Conservation (phyloP, 192 early-diverging fungal species). For the Coemansia interrupta region DNA sequence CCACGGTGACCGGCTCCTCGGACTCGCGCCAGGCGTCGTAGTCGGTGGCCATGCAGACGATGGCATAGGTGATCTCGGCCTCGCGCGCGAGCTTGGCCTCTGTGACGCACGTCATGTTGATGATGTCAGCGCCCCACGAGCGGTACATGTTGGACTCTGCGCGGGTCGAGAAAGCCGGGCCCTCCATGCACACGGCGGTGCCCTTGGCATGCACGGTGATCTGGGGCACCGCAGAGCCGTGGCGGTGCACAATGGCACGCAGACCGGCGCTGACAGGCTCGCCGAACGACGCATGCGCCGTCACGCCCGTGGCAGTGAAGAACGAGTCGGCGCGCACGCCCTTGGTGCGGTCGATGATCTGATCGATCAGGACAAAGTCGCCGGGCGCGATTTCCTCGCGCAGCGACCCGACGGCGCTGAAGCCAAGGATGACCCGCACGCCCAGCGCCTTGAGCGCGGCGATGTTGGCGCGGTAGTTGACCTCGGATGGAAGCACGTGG, state of each 20-base stretch:
- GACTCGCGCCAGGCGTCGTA: constrained; percentile 88
- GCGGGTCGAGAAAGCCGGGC: constrained; percentile 94
- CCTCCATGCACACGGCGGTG: constrained; percentile 96
- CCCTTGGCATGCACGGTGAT: constrained; percentile 69
- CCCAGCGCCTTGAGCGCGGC: constrained; percentile 94
- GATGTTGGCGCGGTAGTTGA: constrained; percentile 95
- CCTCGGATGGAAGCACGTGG: constrained; percentile 79
- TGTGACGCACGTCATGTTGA: constrained; percentile 97
- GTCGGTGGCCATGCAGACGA: constrained; percentile 99
- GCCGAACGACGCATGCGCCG: constrained; percentile 88
- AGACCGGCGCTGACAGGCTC: constrained; percentile 85
- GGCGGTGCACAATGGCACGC: constrained; percentile 66
- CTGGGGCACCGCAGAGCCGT: constrained; percentile 52
- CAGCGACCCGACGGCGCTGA: constrained; percentile 94
- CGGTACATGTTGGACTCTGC: constrained; percentile 98
- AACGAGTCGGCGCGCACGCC: constrained; percentile 90
- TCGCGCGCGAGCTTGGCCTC: constrained; percentile 97
- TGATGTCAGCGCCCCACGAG: constrained; percentile 84
- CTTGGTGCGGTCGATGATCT: constrained; percentile 98
- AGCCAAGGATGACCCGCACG: constrained; percentile 88
- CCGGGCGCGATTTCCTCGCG: constrained; percentile 88
- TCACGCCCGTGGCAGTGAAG: constrained; percentile 87
- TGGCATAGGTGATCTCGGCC: constrained; percentile 97
- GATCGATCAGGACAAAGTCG: constrained; percentile 92
- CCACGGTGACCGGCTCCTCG: constrained; percentile 80